phyloP scores from a whole-genome alignment of 495 filamentous ascomycete species.

The Penicillium pancosmium region DNA sequence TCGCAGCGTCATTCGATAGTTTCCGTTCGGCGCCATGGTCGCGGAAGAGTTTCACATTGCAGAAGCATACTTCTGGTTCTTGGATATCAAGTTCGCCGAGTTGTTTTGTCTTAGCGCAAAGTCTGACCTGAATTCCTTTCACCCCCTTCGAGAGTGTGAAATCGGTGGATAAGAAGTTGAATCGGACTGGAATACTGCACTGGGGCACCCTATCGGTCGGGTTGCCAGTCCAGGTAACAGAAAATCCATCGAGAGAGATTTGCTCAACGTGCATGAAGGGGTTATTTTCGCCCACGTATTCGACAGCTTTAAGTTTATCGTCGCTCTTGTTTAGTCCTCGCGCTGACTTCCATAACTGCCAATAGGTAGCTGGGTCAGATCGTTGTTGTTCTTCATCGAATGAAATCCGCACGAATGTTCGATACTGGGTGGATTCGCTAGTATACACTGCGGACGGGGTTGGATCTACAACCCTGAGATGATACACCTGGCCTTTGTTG shows the following conservation, averaged over 20 bases:
- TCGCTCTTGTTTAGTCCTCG: conserved; percentile 65
- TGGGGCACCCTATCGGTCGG: conserved; percentile 60
- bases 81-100: not conserved
- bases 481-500: conserved; percentile 95
- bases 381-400: conserved; percentile 94
- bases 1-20: conserved; percentile 86
- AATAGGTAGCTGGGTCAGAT: conserved; percentile 77
- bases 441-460: conserved; percentile 49
- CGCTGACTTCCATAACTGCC: conserved; percentile 97
- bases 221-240: conserved; percentile 80
- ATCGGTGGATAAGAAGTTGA: conserved; percentile 98
- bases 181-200: conserved; percentile 84
- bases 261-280: conserved; percentile 57
- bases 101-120: conserved; percentile 88
- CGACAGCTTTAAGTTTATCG: conserved; percentile 86
- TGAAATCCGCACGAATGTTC: conserved; percentile 86
- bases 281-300: conserved; percentile 74
- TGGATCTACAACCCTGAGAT: conserved; percentile 72
- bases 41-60: conserved; percentile 95
- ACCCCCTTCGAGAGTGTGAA: conserved; percentile 99
- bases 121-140: conserved; percentile 89
- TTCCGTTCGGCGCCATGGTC: conserved; percentile 97
- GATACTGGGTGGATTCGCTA: conserved; percentile 58
- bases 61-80: conserved; percentile 76
- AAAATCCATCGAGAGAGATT: conserved; percentile 90